Percentiles rank a stretch among this genome's conserved stretches.
phyloP scores from a whole-genome alignment of 305 asterid species.

The Rubia tinctorum region DNA sequence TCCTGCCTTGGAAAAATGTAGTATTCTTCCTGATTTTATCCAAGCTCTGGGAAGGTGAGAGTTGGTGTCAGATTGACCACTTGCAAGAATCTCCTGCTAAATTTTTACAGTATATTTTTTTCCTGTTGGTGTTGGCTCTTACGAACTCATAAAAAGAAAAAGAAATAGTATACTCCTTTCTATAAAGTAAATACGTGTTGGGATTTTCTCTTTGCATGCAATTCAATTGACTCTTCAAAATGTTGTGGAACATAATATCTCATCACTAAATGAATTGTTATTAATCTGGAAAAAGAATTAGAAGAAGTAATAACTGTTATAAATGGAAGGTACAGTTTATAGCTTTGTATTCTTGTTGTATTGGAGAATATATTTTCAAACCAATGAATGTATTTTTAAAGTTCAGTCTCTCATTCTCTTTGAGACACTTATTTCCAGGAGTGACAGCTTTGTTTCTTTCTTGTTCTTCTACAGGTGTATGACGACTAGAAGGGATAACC shows the following conservation, averaged over 20 bases:
- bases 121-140: conserved; percentile 1
- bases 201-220: not conserved
- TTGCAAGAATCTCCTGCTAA: not conserved
- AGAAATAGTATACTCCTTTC: not conserved
- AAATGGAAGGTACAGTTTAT: not conserved
- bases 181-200: not conserved
- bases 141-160: not conserved
- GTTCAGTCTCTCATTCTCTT: not conserved
- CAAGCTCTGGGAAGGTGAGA: conserved; percentile 95
- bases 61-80: conserved; percentile 13
- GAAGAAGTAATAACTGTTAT: not conserved
- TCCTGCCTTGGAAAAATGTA: conserved; percentile 67
- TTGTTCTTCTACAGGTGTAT: conserved; percentile 64
- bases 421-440: not conserved
- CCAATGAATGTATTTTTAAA: not conserved
- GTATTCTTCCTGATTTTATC: conserved; percentile 58
- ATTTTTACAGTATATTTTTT: not conserved
- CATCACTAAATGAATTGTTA: not conserved
- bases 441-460: not conserved
- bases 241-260: not conserved
- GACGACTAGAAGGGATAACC: conserved; percentile 95
- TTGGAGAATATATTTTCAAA: not conserved
- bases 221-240: not conserved
- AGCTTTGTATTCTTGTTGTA: not conserved
- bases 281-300: not conserved